These are phyloP conservation scores for Phytophthora tentaculata DNA, from an alignment of 352 stramenopile genomes.

Conservation along the genomic window DNA sequence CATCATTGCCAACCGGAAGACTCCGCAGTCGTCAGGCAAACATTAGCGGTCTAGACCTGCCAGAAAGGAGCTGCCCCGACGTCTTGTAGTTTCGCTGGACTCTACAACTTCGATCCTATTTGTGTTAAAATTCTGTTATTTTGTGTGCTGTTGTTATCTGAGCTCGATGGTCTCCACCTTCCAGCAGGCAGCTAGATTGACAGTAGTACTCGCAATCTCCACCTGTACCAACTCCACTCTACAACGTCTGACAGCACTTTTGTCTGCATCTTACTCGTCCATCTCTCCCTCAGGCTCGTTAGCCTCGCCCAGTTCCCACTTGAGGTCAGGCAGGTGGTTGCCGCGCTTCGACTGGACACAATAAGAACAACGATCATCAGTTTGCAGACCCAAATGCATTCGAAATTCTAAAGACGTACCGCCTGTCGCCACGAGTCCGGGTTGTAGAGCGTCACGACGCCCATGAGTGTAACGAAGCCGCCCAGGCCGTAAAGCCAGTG, in stretches of 20 bases:
- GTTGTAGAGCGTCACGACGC: constrained; percentile 81
- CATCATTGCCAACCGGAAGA: constrained; percentile 72
- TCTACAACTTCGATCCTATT: neutral
- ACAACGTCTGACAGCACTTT: constrained; percentile 10
- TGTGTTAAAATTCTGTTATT: constrained; percentile 33
- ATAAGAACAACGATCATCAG: constrained; percentile 18
- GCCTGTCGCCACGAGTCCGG: constrained; percentile 83
- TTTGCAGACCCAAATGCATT: neutral
- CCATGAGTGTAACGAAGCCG: constrained; percentile 74
- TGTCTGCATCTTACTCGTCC: constrained; percentile 60
- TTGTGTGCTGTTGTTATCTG: constrained; percentile 37
- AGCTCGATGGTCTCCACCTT: constrained; percentile 20
- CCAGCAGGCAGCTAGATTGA: constrained; percentile 11
- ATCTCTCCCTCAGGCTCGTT: constrained; percentile 86
- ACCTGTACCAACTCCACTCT: constrained; percentile 4
- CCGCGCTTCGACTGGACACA: constrained; percentile 66
- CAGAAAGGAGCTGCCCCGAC: too few species aligned
- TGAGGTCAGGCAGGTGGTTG: constrained; percentile 78
- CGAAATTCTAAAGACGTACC: constrained; percentile 43
- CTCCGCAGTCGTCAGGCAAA: constrained; percentile 10
- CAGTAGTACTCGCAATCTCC: constrained; percentile 12
- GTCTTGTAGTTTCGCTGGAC: too few species aligned
- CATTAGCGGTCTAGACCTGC: constrained; percentile 10
- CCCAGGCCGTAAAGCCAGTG: constrained; percentile 67
- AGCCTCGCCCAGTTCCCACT: constrained; percentile 80